Evolutionary conservation across 2,329 filamentous ascomycete genomes (phyloP).

Genomic region (Alternaria postmessia): DNA sequence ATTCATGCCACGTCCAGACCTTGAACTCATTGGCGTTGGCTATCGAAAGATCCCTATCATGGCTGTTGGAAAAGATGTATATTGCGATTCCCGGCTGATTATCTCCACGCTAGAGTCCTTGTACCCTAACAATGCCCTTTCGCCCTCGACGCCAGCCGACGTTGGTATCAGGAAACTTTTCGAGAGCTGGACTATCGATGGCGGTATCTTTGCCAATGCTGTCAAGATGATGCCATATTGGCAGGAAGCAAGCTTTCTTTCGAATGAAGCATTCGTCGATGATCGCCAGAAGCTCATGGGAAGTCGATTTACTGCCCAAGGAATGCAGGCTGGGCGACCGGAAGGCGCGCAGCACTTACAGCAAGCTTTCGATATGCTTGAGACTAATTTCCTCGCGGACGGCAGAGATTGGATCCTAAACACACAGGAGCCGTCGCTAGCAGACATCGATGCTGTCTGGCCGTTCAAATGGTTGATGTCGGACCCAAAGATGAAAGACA

Average conservation of each 20-base stretch:
- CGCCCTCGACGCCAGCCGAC: conserved; percentile 42
- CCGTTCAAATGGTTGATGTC: conserved; percentile 70
- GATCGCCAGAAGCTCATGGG: conserved; percentile 61
- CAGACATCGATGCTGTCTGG: conserved; percentile 75
- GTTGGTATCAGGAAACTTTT: conserved; percentile 64
- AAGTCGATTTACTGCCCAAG: conserved; percentile 54
- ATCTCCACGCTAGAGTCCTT: conserved; percentile 39
- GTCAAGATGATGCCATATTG: conserved; percentile 65
- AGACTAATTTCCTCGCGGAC: conserved; percentile 69
- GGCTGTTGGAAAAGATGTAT: conserved; percentile 42
- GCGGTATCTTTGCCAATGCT: conserved; percentile 63
- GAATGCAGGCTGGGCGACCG: conserved; percentile 55
- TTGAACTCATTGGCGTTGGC: conserved; percentile 42
- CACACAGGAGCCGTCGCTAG: conserved; percentile 62
- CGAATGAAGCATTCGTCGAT: conserved; percentile 66
- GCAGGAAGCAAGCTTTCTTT: conserved; percentile 61
- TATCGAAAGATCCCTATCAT: conserved; percentile 51
- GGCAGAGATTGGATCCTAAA: conserved; percentile 71
- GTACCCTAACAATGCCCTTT: conserved; percentile 26
- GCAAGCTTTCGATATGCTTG: conserved; percentile 65
- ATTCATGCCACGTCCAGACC: conserved; percentile 43
- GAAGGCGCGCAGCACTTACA: conserved; percentile 66
- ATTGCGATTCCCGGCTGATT: conserved; percentile 45
- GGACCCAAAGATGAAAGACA: conserved; percentile 54
- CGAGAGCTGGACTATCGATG: conserved; percentile 64